Percentiles rank a stretch among this genome's conserved stretches.
Conservation (phyloP, 495 filamentous ascomycete genomes). For the Xylaria flabelliformis region DNA sequence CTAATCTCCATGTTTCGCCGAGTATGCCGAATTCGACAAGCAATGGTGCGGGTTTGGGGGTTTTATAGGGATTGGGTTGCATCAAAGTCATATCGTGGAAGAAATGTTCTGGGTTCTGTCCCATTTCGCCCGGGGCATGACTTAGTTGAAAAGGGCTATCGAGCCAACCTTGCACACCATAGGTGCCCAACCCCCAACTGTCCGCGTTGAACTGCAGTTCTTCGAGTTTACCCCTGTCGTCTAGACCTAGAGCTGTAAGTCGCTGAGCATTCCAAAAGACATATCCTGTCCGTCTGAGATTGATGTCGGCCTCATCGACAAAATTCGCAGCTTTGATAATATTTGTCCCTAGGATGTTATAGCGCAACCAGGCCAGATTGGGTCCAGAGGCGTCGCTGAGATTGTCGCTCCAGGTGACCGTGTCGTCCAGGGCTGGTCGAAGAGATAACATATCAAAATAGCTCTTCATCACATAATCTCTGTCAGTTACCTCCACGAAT, state of each 20-base stretch:
- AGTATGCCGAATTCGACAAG: neutral
- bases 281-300: neutral
- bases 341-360: neutral
- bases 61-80: neutral
- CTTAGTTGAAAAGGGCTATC: neutral
- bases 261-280: constrained; percentile 10
- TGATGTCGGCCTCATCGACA: neutral
- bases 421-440: neutral
- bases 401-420: neutral
- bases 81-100: neutral
- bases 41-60: neutral
- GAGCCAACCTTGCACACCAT: neutral
- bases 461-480: neutral
- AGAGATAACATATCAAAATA: neutral
- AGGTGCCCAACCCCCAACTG: neutral
- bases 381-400: neutral
- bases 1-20: neutral
- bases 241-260: neutral
- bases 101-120: neutral
- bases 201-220: neutral
- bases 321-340: neutral
- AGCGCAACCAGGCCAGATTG: neutral
- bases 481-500: neutral
- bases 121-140: neutral
- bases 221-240: neutral